Conservation (phyloP, 2,329 filamentous ascomycete genomes). For the Simplicillium aogashimaense region DNA sequence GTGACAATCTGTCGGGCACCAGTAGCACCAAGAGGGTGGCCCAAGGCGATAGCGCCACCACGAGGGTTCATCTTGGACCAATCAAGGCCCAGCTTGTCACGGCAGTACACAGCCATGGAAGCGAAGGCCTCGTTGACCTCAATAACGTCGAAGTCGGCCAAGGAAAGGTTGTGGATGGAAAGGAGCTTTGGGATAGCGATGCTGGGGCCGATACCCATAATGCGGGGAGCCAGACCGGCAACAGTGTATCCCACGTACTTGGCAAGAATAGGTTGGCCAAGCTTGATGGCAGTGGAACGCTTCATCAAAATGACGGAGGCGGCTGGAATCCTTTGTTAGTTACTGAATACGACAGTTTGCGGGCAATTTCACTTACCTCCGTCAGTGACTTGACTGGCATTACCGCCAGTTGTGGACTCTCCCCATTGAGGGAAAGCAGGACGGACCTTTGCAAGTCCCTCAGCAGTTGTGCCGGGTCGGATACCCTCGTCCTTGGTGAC, state of each 20-base stretch:
- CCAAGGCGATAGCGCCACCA: slow-evolving; percentile 74
- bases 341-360: background rate
- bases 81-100: slow-evolving; percentile 61
- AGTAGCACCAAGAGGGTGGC: slow-evolving; percentile 73
- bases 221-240: slow-evolving; percentile 78
- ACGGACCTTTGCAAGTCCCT: slow-evolving; percentile 73
- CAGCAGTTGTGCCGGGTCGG: slow-evolving; percentile 78
- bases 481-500: slow-evolving; percentile 85
- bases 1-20: slow-evolving; percentile 80
- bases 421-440: slow-evolving; percentile 88
- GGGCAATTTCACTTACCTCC: slow-evolving; percentile 46
- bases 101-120: slow-evolving; percentile 93
- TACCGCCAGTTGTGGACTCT: slow-evolving; percentile 78
- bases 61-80: slow-evolving; percentile 71
- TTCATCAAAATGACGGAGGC: slow-evolving; percentile 90
- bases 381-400: slow-evolving; percentile 91
- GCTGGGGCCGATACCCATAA: slow-evolving; percentile 90
- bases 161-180: slow-evolving; percentile 61
- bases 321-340: slow-evolving; percentile 33
- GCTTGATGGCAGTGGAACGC: slow-evolving; percentile 75
- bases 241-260: slow-evolving; percentile 92
- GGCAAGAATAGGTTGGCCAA: slow-evolving; percentile 83
- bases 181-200: slow-evolving; percentile 76
- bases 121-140: slow-evolving; percentile 98
- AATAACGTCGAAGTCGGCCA: slow-evolving; percentile 78